phyloP scores from a whole-genome alignment of 2,329 filamentous ascomycete species.

The Calcarisporium arbuscula region DNA sequence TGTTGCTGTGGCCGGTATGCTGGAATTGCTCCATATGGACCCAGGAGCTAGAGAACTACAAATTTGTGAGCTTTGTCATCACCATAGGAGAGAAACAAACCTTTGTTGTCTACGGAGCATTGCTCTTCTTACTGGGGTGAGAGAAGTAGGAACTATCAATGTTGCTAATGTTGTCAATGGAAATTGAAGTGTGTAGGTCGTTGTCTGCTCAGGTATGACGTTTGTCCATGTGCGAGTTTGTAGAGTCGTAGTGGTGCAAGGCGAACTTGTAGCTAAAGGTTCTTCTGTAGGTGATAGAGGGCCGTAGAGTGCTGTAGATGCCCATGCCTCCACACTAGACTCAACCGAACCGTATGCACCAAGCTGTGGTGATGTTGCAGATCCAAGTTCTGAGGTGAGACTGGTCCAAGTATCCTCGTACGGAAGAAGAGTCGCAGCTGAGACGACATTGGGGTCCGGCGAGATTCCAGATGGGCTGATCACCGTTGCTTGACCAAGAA shows the following conservation, averaged over 20 bases:
- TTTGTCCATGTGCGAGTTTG: conserved; percentile 34
- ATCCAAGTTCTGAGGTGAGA: conserved; percentile 10
- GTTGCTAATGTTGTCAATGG: conserved; percentile 31
- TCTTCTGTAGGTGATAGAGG: conserved; percentile 16
- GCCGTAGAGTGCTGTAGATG: conserved; percentile 15
- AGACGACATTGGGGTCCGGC: conserved; percentile 11
- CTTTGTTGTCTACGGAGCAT: conserved; percentile 22
- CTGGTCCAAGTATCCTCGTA: conserved; percentile 11
- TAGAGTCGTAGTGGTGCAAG: conserved; percentile 13
- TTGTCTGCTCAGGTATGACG: conserved; percentile 29
- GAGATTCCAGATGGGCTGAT: conserved; percentile 11
- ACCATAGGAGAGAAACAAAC: conserved; percentile 9
- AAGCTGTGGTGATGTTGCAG: conserved; percentile 8
- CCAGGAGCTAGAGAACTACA: conserved; percentile 12
- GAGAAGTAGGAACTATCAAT: conserved; percentile 17
- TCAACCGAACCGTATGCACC: conserved; percentile 18
- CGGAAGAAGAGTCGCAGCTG: too few species aligned
- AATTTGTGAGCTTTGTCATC: conserved; percentile 9
- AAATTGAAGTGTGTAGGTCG: conserved; percentile 33
- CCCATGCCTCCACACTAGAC: conserved; percentile 6
- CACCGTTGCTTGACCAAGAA: conserved; percentile 17
- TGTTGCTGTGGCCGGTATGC: conserved; percentile 10
- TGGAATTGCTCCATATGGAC: conserved; percentile 25
- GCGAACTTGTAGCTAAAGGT: conserved; percentile 5
- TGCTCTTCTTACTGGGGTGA: conserved; percentile 14